Evolutionary conservation across 768 basidiomycete species (phyloP).

Genomic region (Chiua virens): DNA sequence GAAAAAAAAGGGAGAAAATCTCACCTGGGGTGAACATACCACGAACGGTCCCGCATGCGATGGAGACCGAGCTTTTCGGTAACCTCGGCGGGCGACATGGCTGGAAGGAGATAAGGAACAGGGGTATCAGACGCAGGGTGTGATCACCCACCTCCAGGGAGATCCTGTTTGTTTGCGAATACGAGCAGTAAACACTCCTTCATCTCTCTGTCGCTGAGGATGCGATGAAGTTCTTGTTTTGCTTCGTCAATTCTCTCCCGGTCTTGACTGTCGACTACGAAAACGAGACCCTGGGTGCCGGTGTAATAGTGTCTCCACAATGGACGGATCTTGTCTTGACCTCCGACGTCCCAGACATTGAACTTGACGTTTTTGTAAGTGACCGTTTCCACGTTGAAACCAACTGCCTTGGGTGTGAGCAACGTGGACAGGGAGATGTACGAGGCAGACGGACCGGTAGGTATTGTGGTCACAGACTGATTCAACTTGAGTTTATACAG

Average conservation of each 20-base stretch:
- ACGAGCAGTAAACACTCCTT: slow-evolving; percentile 94
- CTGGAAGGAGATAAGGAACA: slow-evolving; percentile 31
- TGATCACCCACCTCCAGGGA: slow-evolving; percentile 78
- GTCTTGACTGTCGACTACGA: slow-evolving; percentile 97
- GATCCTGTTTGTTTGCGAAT: slow-evolving; percentile 99
- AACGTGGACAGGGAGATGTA: neutral
- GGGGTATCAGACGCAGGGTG: neutral
- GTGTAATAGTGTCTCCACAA: slow-evolving; percentile 99
- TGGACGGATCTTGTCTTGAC: slow-evolving; percentile 99
- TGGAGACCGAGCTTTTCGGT: slow-evolving; percentile 96
- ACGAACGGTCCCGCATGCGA: slow-evolving; percentile 94
- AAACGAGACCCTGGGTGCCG: slow-evolving; percentile 96
- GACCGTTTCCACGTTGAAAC: slow-evolving; percentile 99
- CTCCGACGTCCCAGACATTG: slow-evolving; percentile 96
- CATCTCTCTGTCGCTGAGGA: slow-evolving; percentile 97
- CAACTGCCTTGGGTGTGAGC: slow-evolving; percentile 52
- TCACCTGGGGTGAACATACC: slow-evolving; percentile 99
- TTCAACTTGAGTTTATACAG: slow-evolving; percentile 99
- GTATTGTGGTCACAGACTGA: slow-evolving; percentile 98
- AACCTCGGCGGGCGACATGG: slow-evolving; percentile 99
- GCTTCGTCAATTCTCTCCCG: slow-evolving; percentile 95
- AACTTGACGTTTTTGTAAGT: slow-evolving; percentile 99
- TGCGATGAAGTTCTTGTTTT: slow-evolving; percentile 91
- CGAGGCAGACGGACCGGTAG: slow-evolving; percentile 63
- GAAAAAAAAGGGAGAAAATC: neutral